Percentiles rank a stretch among this genome's conserved stretches.
Evolutionary conservation across 768 basidiomycete species (phyloP).

Genomic region (Xerocomus brunneocitrinus): DNA sequence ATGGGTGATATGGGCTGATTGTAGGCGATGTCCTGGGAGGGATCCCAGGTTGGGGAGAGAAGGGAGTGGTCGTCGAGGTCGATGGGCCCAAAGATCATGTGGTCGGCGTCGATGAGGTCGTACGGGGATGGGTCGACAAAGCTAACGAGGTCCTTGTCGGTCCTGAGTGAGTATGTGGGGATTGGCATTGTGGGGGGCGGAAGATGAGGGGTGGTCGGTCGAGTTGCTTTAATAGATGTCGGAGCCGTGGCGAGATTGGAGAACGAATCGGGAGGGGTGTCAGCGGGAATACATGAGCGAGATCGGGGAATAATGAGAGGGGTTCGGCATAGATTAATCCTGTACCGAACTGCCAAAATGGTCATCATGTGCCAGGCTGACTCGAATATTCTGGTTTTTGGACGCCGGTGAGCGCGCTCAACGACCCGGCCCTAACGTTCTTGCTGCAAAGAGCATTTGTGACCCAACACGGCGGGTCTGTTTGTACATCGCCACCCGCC

Average conservation of each 20-base stretch:
- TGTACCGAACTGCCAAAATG: constrained; percentile 24
- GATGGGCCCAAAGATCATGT: constrained; percentile 34
- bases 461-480: constrained; percentile 11
- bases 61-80: constrained; percentile 30
- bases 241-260: constrained; percentile 24
- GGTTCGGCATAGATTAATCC: constrained; percentile 33
- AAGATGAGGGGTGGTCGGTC: constrained; percentile 18
- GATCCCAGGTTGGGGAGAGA: constrained; percentile 28
- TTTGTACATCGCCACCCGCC: constrained; percentile 28
- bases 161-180: constrained; percentile 16
- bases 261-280: too few relatives aligned
- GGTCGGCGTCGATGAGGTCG: constrained; percentile 35
- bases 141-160: constrained; percentile 25
- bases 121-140: constrained; percentile 7
- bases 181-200: constrained; percentile 37
- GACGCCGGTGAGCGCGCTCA: background rate
- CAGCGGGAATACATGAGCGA: constrained; percentile 11
- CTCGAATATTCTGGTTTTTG: constrained; percentile 23
- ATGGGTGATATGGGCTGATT: constrained; percentile 39
- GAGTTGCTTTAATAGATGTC: constrained; percentile 35
- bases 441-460: background rate
- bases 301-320: constrained; percentile 39
- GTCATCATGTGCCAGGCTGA: constrained; percentile 39
- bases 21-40: constrained; percentile 32
- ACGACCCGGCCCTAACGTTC: constrained; percentile 17